Base-by-base conservation (phyloP, 225 moss, liverwort and hornwort species). In the Physcomitrium patens region DNA sequence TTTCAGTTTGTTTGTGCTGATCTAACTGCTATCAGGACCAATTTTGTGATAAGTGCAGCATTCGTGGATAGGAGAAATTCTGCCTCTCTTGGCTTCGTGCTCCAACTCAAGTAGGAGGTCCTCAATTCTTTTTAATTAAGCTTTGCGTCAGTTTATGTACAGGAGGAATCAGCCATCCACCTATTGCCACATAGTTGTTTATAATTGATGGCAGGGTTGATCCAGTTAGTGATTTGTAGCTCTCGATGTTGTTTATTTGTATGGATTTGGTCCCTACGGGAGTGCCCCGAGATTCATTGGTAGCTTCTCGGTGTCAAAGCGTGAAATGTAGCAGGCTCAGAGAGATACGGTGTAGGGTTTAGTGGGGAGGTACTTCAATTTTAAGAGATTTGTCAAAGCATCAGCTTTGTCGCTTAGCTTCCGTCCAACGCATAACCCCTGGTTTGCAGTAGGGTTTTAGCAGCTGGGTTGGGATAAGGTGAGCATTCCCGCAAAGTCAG, bases 21-120 rank as follows among this genome's bases (percentile, higher is more conserved):
- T 51, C 11, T 51, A 31, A 13, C n/a, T 31, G 16, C 16, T 27
- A 15, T 26, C 51, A 27, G 19, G 23, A 51, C 50, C 67, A 18
- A 51, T 68, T 51, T 12, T 68, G 51, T 68, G 52, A 18, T 19
- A 4, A 68, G 31, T 68, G 10, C 52, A 68, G 50, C 68, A 68
- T 52, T n/a, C 19, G n/a, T 52, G 52, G 10, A n/a, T 53, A n/a
- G 15, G 52, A 18, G 68, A 23, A n/a, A 12, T 19, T 68, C 6
- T 41, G 16, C 13, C 20, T 23, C 22, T 65, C 1, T 20, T 46
- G 11, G 28, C 28, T 68, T 28, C 10, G 12, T 68, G 27, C 37
- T 18, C 52, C 7, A 19, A 28, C n/a, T 51, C 31, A 68, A 53
- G 37, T 9, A 68, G 37, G 52, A 47, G 48, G 52, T 31, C 10